A percentile compares a stretch with the other conserved stretches of the same genome.
phyloP scores from a whole-genome alignment of 345 rosid species.

The Ceriops zippeliana region DNA sequence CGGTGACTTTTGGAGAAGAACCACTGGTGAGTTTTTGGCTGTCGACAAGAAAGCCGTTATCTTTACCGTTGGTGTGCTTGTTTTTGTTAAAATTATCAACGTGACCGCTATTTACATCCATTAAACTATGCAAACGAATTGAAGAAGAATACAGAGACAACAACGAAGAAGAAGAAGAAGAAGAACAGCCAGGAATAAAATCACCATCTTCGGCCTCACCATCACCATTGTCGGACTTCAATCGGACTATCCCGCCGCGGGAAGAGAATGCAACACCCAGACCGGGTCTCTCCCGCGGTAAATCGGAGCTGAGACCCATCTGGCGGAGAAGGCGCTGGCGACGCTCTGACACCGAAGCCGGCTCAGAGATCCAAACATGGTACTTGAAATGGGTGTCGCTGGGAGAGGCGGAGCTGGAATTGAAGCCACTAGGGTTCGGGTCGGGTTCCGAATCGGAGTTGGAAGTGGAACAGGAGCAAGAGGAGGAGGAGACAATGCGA shows the following conservation, averaged over 20 bases:
- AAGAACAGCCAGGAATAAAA: constrained; percentile 20
- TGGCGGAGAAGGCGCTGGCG: constrained; percentile 51
- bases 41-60: background rate
- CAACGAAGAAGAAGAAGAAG: constrained; percentile 34
- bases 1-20: constrained; percentile 18
- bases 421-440: constrained; percentile 32
- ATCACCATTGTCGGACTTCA: constrained; percentile 47
- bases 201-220: constrained; percentile 22
- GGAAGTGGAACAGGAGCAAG: constrained; percentile 65
- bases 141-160: constrained; percentile 33
- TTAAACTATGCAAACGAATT: constrained; percentile 26
- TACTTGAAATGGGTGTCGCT: constrained; percentile 29
- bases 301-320: constrained; percentile 59
- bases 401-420: constrained; percentile 27
- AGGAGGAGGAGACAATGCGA: constrained; percentile 56
- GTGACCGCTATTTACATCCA: constrained; percentile 21
- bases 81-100: background rate
- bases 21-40: constrained; percentile 7
- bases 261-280: constrained; percentile 25
- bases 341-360: constrained; percentile 70
- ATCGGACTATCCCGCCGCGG: constrained; percentile 37
- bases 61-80: background rate
- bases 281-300: constrained; percentile 44
- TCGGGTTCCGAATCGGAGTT: constrained; percentile 65
- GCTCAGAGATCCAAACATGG: constrained; percentile 83